phyloP scores from a whole-genome alignment of 371 early-diverging fungal species.

The Rhizopus delemar region DNA sequence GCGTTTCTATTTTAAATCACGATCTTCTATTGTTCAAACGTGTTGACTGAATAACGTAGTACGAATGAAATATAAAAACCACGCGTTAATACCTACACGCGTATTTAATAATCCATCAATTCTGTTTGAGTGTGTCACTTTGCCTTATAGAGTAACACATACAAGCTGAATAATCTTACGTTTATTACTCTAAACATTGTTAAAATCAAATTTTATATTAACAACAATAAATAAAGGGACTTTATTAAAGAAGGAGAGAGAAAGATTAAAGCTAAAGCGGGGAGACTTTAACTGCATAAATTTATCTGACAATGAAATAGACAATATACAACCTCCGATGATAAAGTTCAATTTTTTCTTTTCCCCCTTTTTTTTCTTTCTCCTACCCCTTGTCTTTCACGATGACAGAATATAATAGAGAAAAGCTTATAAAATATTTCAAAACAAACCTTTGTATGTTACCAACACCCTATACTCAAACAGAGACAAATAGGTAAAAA shows the following conservation, averaged over 20 bases:
- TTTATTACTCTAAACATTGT: no score
- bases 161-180: no score
- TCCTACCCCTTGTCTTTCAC: not conserved
- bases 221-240: no score
- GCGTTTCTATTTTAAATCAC: no score
- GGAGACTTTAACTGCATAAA: not conserved
- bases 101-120: no score
- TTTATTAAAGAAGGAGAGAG: not conserved
- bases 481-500: conserved; percentile 77
- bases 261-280: not conserved
- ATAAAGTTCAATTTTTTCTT: not conserved
- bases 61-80: no score
- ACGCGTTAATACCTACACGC: no score
- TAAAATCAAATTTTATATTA: no score
- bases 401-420: conserved; percentile 13
- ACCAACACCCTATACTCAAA: conserved; percentile 69
- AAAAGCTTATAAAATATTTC: conserved; percentile 74
- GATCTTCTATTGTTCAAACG: no score
- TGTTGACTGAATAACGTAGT: no score
- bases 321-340: not conserved
- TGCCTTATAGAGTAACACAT: no score
- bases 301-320: not conserved
- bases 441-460: conserved; percentile 69
- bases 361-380: conserved; percentile 1
- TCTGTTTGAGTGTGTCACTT: no score